Evolutionary conservation across 495 filamentous ascomycete genomes (phyloP).

Genomic region (Aspergillus carlsbadensis): DNA sequence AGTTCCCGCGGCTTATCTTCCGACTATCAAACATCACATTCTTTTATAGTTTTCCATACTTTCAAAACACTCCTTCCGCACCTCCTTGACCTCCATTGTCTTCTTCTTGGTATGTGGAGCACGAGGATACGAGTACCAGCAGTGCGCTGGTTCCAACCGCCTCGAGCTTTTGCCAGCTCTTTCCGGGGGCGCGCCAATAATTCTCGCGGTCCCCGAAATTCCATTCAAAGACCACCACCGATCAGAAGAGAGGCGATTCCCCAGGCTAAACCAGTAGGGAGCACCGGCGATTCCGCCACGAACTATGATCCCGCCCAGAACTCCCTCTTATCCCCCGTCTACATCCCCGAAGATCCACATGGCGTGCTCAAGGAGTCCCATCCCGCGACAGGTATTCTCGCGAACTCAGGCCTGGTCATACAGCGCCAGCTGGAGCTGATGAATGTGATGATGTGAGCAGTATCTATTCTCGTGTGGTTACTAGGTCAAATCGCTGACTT

Average conservation of each 20-base stretch:
- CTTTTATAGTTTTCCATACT: no score
- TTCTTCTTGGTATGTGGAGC: slow-evolving; percentile 30
- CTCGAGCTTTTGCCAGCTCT: slow-evolving; percentile 33
- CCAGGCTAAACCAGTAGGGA: slow-evolving; percentile 12
- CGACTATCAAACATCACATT: not conserved
- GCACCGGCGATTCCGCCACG: slow-evolving; percentile 12
- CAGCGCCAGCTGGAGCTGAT: slow-evolving; percentile 68
- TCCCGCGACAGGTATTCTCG: slow-evolving; percentile 57
- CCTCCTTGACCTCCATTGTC: not conserved
- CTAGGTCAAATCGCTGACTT: not conserved
- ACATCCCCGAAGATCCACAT: slow-evolving; percentile 63
- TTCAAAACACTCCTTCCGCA: no score
- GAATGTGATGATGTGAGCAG: slow-evolving; percentile 61
- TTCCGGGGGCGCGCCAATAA: slow-evolving; percentile 25
- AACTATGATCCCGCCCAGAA: slow-evolving; percentile 45
- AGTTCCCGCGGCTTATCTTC: not conserved
- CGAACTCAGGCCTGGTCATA: slow-evolving; percentile 63
- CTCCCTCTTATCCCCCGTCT: slow-evolving; percentile 50
- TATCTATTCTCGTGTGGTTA: not conserved
- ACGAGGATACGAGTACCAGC: slow-evolving; percentile 24
- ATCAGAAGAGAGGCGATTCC: slow-evolving; percentile 15
- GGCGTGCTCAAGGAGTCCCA: slow-evolving; percentile 60
- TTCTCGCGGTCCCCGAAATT: slow-evolving; percentile 34
- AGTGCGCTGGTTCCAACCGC: slow-evolving; percentile 22
- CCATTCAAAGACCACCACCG: slow-evolving; percentile 27